Conservation (phyloP, 768 basidiomycete species). For the Auriscalpium microsporum region DNA sequence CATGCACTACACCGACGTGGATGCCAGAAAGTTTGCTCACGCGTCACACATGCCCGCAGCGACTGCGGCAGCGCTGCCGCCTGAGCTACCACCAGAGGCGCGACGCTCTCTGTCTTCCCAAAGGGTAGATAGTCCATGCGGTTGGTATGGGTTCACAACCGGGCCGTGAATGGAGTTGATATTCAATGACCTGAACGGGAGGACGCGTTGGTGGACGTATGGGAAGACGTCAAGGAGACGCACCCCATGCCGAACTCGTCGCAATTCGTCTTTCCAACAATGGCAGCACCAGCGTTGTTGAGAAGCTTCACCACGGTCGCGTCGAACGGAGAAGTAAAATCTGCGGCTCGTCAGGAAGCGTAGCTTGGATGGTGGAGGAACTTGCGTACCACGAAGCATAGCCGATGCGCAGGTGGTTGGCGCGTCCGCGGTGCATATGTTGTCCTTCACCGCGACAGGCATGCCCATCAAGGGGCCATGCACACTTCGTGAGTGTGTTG, state of each 20-base stretch:
- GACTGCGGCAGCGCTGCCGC: conserved; percentile 92
- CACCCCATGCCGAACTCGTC: conserved; percentile 99
- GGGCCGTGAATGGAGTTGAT: conserved; percentile 65
- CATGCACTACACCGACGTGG: background rate
- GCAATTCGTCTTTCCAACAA: conserved; percentile 88
- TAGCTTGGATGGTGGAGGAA: background rate
- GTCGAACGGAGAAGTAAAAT: conserved; percentile 73
- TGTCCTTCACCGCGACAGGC: conserved; percentile 75
- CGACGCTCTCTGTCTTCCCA: conserved; percentile 33
- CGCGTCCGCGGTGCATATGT: conserved; percentile 61
- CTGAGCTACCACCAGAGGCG: conserved; percentile 88
- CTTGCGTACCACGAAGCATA: conserved; percentile 52
- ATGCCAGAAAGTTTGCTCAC: conserved; percentile 39
- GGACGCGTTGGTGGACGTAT: background rate
- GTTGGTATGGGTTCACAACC: conserved; percentile 65
- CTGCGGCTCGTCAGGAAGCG: conserved; percentile 26
- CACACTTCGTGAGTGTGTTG: background rate
- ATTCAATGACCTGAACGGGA: conserved; percentile 58
- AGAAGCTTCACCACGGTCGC: conserved; percentile 75
- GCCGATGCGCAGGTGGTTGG: conserved; percentile 73
- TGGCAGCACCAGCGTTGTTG: conserved; percentile 50
- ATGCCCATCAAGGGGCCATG: conserved; percentile 31
- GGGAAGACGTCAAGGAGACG: conserved; percentile 17
- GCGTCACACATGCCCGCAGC: conserved; percentile 75
- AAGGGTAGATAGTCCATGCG: conserved; percentile 13